Base-by-base conservation (phyloP, 2,329 filamentous ascomycete species). In the Anthostomella pinea region DNA sequence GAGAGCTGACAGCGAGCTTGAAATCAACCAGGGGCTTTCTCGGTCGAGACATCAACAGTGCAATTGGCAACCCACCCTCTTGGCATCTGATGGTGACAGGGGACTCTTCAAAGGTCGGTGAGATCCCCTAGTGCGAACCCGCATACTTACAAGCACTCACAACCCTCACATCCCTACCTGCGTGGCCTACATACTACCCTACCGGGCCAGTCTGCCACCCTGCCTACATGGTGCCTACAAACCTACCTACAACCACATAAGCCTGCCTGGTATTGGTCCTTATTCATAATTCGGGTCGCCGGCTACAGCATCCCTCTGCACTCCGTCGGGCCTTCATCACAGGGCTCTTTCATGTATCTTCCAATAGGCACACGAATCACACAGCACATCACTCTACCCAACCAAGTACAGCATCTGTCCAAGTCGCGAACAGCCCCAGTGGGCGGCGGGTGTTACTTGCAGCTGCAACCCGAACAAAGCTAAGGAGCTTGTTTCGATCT, bases 81-180 rank as follows among this genome's bases (percentile, higher is more conserved):
- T 54, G 53, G 53, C 50, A 48, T 39, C 39, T 34, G 45, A 49
- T 55, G 52, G 54, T 57, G 52, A 52, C 52, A 54, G 52, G 48
- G 52, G 50, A 46, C 41, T 53, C 43, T 44, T 41, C 52, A 52
- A 55, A 57, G 54, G 54, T 56, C 49, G 53, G 54, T 57, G 51
- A 53, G 49, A 46, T 53, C 46, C 49, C 45, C 44, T 43, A 44
- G 35, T 49, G 35, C 39, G 44, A 43, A 34, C 38, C 25, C 14
- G 25, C 25, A 17, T 18, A n/a, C 24, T 31, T 15, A 33, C 21
- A 7, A 19, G 22, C 19, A 20, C 21, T 14, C 22, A 25, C 17
- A 16, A 18, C n/a, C 20, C 27, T 22, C 28, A n/a, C n/a, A n/a
- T n/a, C n/a, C n/a, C n/a, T n/a, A n/a, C n/a, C n/a, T n/a, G n/a